phyloP scores from a whole-genome alignment of 495 filamentous ascomycete genomes.

The Penicillium lagena region DNA sequence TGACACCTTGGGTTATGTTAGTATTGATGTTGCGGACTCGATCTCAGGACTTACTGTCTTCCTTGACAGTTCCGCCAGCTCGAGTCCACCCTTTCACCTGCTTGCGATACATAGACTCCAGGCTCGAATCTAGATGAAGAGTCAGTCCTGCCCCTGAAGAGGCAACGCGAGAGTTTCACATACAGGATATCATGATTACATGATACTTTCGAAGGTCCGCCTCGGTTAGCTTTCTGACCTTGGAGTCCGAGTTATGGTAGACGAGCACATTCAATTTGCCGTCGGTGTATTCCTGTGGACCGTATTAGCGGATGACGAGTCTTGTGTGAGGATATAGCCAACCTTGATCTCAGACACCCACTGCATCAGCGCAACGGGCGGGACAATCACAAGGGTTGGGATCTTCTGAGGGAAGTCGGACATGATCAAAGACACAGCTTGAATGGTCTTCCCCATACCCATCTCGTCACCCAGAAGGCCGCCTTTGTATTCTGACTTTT shows the following conservation, averaged over 20 bases:
- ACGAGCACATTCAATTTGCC: slow-evolving; percentile 83
- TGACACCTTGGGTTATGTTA: slow-evolving; percentile 35
- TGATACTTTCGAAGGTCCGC: slow-evolving; percentile 76
- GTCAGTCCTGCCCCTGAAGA: slow-evolving; percentile 7
- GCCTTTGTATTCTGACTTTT: slow-evolving; percentile 76
- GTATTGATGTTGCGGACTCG: neutral
- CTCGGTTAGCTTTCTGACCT: slow-evolving; percentile 64
- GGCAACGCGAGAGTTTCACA: neutral
- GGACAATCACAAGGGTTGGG: slow-evolving; percentile 84
- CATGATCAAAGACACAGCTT: slow-evolving; percentile 95
- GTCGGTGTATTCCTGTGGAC: slow-evolving; percentile 67
- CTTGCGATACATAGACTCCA: slow-evolving; percentile 88
- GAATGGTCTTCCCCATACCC: slow-evolving; percentile 98
- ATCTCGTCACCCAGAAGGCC: slow-evolving; percentile 93
- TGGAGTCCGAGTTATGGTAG: slow-evolving; percentile 78
- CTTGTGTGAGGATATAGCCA: slow-evolving; percentile 1
- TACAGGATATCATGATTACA: slow-evolving; percentile 89
- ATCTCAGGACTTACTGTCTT: slow-evolving; percentile 53
- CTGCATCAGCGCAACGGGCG: slow-evolving; percentile 94
- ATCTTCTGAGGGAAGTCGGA: slow-evolving; percentile 80
- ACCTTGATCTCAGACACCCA: slow-evolving; percentile 87
- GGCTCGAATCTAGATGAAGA: slow-evolving; percentile 56
- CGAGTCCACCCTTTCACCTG: slow-evolving; percentile 87
- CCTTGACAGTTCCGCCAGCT: slow-evolving; percentile 66
- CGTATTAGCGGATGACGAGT: neutral